Conservation (phyloP, 1,139 yeast species). For the Debaryomycetaceae sp. region DNA sequence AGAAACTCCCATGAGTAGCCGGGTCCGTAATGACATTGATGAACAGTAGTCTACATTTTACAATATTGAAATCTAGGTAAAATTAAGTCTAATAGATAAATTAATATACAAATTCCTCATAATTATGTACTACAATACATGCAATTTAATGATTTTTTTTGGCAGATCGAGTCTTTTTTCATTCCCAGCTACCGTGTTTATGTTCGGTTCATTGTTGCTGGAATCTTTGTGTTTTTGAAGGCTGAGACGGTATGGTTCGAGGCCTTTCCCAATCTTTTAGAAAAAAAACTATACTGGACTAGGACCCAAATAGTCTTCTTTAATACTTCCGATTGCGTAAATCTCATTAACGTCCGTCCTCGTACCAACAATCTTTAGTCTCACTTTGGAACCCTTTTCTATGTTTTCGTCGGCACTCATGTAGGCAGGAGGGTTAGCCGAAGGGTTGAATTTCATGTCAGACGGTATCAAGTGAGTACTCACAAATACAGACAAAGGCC, state of each 20-base stretch:
- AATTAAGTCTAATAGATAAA: not conserved
- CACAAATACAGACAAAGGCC: conserved; percentile 92
- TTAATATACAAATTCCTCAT: not conserved
- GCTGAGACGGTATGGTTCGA: not conserved
- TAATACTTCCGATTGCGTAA: conserved; percentile 95
- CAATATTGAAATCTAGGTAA: not conserved
- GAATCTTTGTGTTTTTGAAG: no score
- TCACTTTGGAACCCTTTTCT: conserved; percentile 88
- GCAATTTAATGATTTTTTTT: not conserved
- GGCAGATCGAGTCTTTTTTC: not conserved
- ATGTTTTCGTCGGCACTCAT: conserved; percentile 93
- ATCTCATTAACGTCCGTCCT: conserved; percentile 96
- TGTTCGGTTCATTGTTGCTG: no score
- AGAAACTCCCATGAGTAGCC: conserved; percentile 4
- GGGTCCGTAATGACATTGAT: not conserved
- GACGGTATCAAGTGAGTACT: conserved; percentile 93
- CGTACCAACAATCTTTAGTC: conserved; percentile 95
- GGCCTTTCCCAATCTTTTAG: not conserved
- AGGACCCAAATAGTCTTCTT: conserved; percentile 95
- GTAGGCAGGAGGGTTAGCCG: conserved; percentile 98
- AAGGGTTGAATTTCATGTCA: conserved; percentile 90
- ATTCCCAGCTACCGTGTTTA: not conserved
- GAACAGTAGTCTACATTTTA: not conserved
- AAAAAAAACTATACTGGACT: conserved; percentile 34
- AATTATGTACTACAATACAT: not conserved